Conservation (phyloP, 768 basidiomycete species). For the Postia placenta region DNA sequence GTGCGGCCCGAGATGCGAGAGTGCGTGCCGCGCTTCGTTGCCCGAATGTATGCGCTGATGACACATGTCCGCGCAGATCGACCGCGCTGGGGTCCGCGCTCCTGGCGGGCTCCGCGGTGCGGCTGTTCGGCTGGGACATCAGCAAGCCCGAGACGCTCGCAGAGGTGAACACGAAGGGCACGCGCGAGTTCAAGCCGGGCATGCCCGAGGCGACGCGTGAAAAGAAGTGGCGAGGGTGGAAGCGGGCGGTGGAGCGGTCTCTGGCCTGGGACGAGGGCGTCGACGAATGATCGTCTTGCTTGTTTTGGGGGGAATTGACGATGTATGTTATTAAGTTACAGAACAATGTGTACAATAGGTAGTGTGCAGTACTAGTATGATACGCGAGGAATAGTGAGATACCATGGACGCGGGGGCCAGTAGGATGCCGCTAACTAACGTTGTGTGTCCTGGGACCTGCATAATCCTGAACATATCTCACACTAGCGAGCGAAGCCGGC, state of each 20-base stretch:
- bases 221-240: conserved; percentile 76
- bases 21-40: conserved; percentile 39
- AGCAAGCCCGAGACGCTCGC: conserved; percentile 72
- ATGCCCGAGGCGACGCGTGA: conserved; percentile 47
- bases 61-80: conserved; percentile 43
- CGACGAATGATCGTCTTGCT: conserved; percentile 14
- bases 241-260: conserved; percentile 80
- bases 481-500: no score
- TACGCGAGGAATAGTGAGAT: no score
- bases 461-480: no score
- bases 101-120: conserved; percentile 84
- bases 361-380: no score
- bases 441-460: no score
- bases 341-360: no score
- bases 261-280: conserved; percentile 65
- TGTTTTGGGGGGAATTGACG: no score
- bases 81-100: conserved; percentile 95
- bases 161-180: conserved; percentile 85
- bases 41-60: neutral
- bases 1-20: conserved; percentile 95
- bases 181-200: conserved; percentile 57
- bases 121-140: conserved; percentile 90
- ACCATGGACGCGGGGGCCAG: no score
- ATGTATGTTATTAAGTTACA: no score
- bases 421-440: no score